These are phyloP conservation scores for Leccinum subgranulosum DNA, from an alignment of 768 basidiomycete genomes.

Conservation along the genomic window DNA sequence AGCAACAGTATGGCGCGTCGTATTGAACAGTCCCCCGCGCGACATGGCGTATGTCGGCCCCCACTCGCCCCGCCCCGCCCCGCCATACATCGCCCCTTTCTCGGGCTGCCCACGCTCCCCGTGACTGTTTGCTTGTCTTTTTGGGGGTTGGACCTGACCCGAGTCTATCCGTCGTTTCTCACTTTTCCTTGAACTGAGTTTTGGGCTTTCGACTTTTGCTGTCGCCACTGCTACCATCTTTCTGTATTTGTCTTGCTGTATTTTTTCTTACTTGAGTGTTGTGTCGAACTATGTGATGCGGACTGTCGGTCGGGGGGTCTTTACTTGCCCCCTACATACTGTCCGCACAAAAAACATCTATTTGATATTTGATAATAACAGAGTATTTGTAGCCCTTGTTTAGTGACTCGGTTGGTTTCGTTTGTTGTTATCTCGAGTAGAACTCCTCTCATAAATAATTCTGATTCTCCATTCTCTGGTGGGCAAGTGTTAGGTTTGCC, in stretches of 20 bases:
- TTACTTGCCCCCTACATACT: background rate
- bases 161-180: background rate
- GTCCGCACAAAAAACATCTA: background rate
- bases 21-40: background rate
- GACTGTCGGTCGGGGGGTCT: background rate
- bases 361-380: background rate
- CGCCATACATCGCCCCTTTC: background rate
- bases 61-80: too few species aligned
- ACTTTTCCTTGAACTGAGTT: background rate
- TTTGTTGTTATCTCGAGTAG: background rate
- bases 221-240: background rate
- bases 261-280: background rate
- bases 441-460: background rate
- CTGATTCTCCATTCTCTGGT: too few species aligned
- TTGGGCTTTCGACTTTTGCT: background rate
- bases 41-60: background rate
- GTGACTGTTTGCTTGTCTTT: background rate
- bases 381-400: background rate
- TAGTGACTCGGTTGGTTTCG: background rate
- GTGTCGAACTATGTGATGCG: background rate
- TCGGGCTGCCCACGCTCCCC: background rate
- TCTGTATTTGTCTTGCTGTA: background rate
- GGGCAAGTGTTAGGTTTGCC: too few species aligned
- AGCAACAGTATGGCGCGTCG: constrained; percentile 14
- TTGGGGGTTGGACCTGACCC: background rate